Evolutionary conservation across 2,329 filamentous ascomycete genomes (phyloP).

Genomic region (Colletotrichum cuscutae): DNA sequence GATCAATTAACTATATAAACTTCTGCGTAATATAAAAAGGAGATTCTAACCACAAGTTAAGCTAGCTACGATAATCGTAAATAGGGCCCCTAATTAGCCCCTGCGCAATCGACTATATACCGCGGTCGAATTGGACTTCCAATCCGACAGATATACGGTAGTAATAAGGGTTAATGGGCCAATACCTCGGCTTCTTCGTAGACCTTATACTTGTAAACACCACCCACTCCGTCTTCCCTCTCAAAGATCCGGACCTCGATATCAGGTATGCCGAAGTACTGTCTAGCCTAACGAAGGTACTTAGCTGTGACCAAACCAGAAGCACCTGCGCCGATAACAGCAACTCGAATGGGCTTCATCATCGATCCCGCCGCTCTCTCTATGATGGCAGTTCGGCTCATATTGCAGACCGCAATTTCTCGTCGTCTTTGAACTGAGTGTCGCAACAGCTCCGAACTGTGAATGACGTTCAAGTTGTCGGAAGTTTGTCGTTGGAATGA

Average conservation of each 20-base stretch:
- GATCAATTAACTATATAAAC: too few species aligned
- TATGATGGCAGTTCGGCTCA: neutral
- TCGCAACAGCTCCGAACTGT: too few species aligned
- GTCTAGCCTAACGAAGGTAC: constrained; percentile 50
- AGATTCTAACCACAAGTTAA: too few species aligned
- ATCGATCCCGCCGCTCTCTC: neutral
- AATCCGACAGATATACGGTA: too few species aligned
- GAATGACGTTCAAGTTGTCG: too few species aligned
- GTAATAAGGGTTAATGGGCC: neutral
- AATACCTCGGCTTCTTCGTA: constrained; percentile 59
- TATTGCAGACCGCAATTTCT: neutral
- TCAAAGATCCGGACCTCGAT: constrained; percentile 58
- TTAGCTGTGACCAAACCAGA: constrained; percentile 54
- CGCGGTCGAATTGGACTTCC: too few species aligned
- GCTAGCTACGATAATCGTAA: too few species aligned
- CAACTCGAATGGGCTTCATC: constrained; percentile 47
- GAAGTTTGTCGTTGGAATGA: too few species aligned
- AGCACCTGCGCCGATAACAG: constrained; percentile 55
- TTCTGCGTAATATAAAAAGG: too few species aligned
- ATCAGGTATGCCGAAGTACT: constrained; percentile 48
- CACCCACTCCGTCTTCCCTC: constrained; percentile 53
- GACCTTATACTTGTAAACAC: constrained; percentile 57
- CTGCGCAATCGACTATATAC: too few species aligned
- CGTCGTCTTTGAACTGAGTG: neutral
- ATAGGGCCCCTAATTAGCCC: too few species aligned